A percentile compares a stretch with the other conserved stretches of the same genome.
Evolutionary conservation across 768 basidiomycete species (phyloP).

Genomic region (Auriscalpium microsporum): DNA sequence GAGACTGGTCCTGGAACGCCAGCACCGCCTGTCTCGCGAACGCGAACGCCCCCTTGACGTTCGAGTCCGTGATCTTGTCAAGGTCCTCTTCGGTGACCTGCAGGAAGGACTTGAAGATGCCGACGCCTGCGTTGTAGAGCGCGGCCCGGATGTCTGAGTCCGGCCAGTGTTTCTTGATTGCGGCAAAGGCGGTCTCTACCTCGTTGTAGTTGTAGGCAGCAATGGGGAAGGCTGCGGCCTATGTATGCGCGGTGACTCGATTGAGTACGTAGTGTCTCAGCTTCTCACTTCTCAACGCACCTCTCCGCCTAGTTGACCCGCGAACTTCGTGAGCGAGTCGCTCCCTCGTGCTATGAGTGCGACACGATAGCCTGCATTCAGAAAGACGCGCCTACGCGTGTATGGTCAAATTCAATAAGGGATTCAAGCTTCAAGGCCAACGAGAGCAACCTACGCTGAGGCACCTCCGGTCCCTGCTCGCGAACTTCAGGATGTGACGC

Average conservation of each 20-base stretch:
- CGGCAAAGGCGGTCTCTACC: conserved; percentile 25
- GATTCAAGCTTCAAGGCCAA: neutral
- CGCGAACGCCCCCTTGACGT: conserved; percentile 31
- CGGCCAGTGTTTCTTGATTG: conserved; percentile 26
- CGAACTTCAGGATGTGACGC: neutral
- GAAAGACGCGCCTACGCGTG: conserved; percentile 26
- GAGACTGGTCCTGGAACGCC: conserved; percentile 24
- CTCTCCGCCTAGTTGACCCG: conserved; percentile 30
- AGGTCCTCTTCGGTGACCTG: conserved; percentile 30
- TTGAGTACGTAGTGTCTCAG: neutral
- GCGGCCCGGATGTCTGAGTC: conserved; percentile 29
- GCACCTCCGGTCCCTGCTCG: conserved; percentile 30
- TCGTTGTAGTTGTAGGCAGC: conserved; percentile 24
- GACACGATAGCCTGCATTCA: conserved; percentile 31
- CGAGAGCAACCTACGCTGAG: conserved; percentile 25
- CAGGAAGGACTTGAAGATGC: conserved; percentile 31
- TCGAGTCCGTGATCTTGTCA: conserved; percentile 21
- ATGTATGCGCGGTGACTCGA: conserved; percentile 6
- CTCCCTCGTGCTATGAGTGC: conserved; percentile 31
- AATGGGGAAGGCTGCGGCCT: conserved; percentile 31
- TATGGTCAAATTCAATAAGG: neutral
- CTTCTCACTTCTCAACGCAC: conserved; percentile 13
- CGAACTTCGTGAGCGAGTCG: conserved; percentile 25
- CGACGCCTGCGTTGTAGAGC: conserved; percentile 30
- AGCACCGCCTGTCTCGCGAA: conserved; percentile 28